Evolutionary conservation across 805 yeast species (phyloP).

Genomic region (Saccharomyces paradoxus): DNA sequence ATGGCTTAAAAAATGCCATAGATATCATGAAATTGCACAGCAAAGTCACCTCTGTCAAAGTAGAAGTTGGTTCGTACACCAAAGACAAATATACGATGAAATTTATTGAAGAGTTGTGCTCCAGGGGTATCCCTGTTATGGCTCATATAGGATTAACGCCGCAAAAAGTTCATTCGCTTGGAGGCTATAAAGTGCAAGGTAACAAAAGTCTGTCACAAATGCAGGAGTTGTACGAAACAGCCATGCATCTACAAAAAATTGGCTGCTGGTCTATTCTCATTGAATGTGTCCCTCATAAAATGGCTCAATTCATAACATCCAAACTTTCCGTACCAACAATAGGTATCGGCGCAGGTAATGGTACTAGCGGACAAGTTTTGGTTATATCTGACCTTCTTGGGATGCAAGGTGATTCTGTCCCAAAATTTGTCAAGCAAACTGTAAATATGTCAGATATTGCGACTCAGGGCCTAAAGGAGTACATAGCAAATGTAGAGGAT

Average conservation of each 20-base stretch:
- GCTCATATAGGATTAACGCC: constrained; percentile 94
- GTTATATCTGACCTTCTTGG: constrained; percentile 84
- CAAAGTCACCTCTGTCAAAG: constrained; percentile 37
- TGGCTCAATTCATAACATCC: constrained; percentile 59
- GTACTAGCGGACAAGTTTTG: constrained; percentile 80
- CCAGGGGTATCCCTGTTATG: constrained; percentile 77
- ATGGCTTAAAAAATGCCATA: constrained; percentile 70
- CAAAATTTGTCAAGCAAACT: constrained; percentile 74
- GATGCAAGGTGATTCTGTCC: constrained; percentile 47
- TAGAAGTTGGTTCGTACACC: constrained; percentile 61
- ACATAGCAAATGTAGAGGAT: constrained; percentile 50
- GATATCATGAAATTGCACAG: constrained; percentile 24
- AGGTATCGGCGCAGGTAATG: constrained; percentile 91
- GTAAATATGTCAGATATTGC: constrained; percentile 43
- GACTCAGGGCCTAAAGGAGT: constrained; percentile 43
- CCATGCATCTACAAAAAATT: constrained; percentile 57
- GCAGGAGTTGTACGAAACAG: constrained; percentile 51
- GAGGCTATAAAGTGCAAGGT: constrained; percentile 90
- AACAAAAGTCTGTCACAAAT: constrained; percentile 46
- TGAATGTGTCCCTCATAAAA: constrained; percentile 76
- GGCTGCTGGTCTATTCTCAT: constrained; percentile 72
- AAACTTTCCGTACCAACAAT: constrained; percentile 67
- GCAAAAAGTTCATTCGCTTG: constrained; percentile 65
- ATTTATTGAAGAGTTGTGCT: constrained; percentile 47
- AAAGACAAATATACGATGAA: constrained; percentile 39